A percentile compares a stretch with the other conserved stretches of the same genome.
Conservation (phyloP, 2,329 filamentous ascomycete genomes). For the Microsporum audouinii region DNA sequence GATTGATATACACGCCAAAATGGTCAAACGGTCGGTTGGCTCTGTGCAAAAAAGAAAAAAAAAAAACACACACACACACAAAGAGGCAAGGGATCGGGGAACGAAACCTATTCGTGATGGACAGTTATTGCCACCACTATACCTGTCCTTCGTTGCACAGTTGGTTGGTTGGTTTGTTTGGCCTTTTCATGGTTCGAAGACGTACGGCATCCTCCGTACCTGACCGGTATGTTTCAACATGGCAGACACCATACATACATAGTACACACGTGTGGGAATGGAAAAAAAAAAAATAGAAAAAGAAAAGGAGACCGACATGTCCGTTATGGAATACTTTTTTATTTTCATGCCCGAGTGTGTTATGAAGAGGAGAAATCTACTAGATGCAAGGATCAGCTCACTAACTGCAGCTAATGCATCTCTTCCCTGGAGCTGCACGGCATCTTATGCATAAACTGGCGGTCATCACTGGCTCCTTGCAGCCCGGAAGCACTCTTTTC, state of each 20-base stretch:
- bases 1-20: not conserved
- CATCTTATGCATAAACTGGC: not conserved
- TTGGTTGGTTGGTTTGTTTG: not conserved
- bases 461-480: not conserved
- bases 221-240: not conserved
- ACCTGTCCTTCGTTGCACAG: not conserved
- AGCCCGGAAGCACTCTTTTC: not conserved
- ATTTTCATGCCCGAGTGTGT: not conserved
- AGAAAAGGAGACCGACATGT: not conserved
- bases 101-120: not conserved
- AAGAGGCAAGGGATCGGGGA: not conserved
- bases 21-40: not conserved
- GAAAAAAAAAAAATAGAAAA: not conserved
- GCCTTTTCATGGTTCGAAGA: not conserved
- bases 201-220: not conserved
- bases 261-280: not conserved
- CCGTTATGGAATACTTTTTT: not conserved
- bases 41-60: not conserved
- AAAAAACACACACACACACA: not conserved
- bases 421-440: not conserved
- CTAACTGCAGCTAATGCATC: constrained; percentile 1
- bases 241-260: not conserved
- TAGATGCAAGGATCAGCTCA: not conserved
- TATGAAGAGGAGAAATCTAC: not conserved
- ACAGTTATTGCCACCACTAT: not conserved